Conservation (phyloP, 768 basidiomycete species). For the Boletus eberwhitei region DNA sequence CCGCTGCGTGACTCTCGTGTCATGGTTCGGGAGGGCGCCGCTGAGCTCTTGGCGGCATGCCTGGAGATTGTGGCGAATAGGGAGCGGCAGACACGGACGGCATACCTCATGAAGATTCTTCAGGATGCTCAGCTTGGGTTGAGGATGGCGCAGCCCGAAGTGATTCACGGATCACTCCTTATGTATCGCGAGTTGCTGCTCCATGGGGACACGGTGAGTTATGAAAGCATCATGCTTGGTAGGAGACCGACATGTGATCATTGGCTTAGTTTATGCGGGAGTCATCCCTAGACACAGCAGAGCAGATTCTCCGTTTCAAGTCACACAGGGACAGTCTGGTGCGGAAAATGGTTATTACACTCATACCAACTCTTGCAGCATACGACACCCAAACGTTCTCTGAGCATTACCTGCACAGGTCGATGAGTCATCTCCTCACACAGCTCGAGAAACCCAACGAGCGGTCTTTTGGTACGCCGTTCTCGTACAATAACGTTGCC, state of each 20-base stretch:
- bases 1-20: constrained; percentile 86
- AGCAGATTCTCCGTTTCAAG: constrained; percentile 86
- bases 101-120: constrained; percentile 77
- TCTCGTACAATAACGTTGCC: constrained; percentile 10
- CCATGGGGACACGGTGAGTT: constrained; percentile 88
- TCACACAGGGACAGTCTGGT: constrained; percentile 84
- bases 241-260: not conserved
- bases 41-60: constrained; percentile 90
- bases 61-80: constrained; percentile 80
- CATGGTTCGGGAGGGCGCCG: constrained; percentile 89
- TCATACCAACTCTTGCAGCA: constrained; percentile 91
- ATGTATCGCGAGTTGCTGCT: constrained; percentile 89
- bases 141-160: constrained; percentile 76
- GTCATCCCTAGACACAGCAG: constrained; percentile 81
- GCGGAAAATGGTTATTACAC: constrained; percentile 90
- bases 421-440: constrained; percentile 87
- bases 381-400: constrained; percentile 94
- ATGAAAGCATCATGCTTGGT: not conserved
- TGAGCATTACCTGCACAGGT: constrained; percentile 86
- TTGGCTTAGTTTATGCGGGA: constrained; percentile 79
- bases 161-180: constrained; percentile 88
- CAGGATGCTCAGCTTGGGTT: constrained; percentile 83
- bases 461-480: constrained; percentile 68
- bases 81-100: constrained; percentile 61
- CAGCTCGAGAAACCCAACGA: constrained; percentile 89